A percentile compares a stretch with the other conserved stretches of the same genome.
Evolutionary conservation across 768 basidiomycete genomes (phyloP).

Genomic region (Piloderma croceum): DNA sequence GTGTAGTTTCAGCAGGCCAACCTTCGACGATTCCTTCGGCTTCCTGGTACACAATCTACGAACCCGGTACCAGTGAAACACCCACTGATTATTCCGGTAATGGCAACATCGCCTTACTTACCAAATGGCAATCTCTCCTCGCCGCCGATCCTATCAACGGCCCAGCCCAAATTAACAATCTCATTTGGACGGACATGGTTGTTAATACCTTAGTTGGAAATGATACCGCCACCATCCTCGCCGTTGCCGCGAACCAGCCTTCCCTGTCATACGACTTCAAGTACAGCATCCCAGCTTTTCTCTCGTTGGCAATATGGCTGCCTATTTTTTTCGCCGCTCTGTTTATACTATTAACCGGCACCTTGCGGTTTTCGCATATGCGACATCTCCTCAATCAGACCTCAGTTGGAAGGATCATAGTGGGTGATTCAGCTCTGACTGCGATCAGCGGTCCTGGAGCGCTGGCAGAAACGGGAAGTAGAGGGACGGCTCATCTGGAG

Average conservation of each 20-base stretch:
- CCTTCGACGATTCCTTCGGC: conserved; percentile 6
- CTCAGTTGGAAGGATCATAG: no score
- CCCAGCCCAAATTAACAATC: conserved; percentile 9
- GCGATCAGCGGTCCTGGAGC: no score
- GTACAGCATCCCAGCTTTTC: conserved; percentile 12
- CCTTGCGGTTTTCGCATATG: conserved; percentile 10
- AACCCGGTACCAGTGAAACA: not conserved
- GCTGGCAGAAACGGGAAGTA: no score
- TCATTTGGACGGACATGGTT: conserved; percentile 17
- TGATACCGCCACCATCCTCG: conserved; percentile 4
- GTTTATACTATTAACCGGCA: conserved; percentile 7
- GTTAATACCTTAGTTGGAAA: conserved; percentile 14
- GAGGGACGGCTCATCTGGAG: no score
- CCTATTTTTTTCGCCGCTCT: conserved; percentile 5
- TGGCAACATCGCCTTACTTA: conserved; percentile 8
- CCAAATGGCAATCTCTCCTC: conserved; percentile 12
- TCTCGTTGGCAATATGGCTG: conserved; percentile 11
- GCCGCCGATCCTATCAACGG: conserved; percentile 10
- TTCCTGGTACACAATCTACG: conserved; percentile 4
- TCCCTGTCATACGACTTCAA: conserved; percentile 9
- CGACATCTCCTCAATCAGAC: no score
- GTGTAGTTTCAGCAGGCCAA: conserved; percentile 1
- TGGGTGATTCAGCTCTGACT: no score
- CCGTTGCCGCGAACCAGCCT: conserved; percentile 6
- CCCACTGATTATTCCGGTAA: conserved; percentile 8